Base-by-base conservation (phyloP, 371 early-diverging fungal genomes). In the Mucor mucedo region DNA sequence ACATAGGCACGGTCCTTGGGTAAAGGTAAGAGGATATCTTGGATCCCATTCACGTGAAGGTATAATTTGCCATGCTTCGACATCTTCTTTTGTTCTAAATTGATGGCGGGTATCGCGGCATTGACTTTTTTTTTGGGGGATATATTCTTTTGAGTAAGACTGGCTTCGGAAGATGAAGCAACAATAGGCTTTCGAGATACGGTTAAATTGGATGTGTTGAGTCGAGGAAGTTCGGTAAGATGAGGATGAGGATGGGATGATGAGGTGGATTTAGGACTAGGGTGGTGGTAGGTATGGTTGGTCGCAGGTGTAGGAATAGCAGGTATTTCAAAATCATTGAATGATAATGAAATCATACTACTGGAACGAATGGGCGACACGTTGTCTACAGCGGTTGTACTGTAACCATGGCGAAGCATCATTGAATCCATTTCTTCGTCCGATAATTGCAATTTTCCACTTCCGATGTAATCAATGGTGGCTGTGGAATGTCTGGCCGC, bases 1-100 rank as follows among this genome's bases (percentile, higher is more conserved):
- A 77, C 78, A 50, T 73, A 77, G 27, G 82, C 76, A 5, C 70
- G 65, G 2, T 82, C 82, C 4, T 66, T 75, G 11, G 82, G 78
- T 39, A 82, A 32, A 4, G 82, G 82, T 4, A 82, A 38, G 11
- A 77, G 55, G 14, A 79, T 64, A 60, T 82, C 72, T 10, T 70
- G 69, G 11, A 75, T 68, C 9, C 66, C 69, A 16, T 73, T 72
- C 14, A 79, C 69, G 11, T 73, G 76, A 8, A 82, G 53, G 60
- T 79, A 82, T 13, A 82, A 63, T 44, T 76, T 82, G 2, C 76
- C 79, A n/a, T 62, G 41, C 10, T 38, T 13, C 10, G 33, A 38
- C 13, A 16, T 14, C 27, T n/a, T 42, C 44, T 35, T 52, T 39
- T 33, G 45, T 50, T 44, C 38, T 40, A 44, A n/a, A 32, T 29